Evolutionary conservation across 2,329 filamentous ascomycete genomes (phyloP).

Genomic region (Alternaria solani): DNA sequence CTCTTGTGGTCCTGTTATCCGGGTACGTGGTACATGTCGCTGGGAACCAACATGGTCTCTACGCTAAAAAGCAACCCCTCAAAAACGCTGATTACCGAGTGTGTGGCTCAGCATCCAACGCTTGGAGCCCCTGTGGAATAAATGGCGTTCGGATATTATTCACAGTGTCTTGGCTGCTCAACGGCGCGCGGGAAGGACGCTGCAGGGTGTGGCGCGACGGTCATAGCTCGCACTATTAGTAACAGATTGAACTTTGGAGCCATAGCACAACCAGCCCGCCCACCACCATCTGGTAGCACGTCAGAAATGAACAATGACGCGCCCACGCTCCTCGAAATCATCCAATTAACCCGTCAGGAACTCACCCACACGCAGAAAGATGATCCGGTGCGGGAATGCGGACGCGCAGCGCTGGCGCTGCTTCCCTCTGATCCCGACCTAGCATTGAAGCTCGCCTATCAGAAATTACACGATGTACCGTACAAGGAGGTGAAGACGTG

Average conservation of each 20-base stretch:
- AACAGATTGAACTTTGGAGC: conserved; percentile 1
- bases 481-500: conserved; percentile 71
- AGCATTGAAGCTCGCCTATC: conserved; percentile 66
- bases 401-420: conserved; percentile 50
- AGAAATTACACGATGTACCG: conserved; percentile 74
- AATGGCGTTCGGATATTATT: conserved; percentile 18
- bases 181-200: conserved; percentile 18
- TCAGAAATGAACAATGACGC: conserved; percentile 19
- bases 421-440: conserved; percentile 57
- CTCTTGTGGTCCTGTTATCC: conserved; percentile 5
- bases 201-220: background rate
- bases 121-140: conserved; percentile 1
- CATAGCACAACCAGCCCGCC: background rate
- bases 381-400: conserved; percentile 52
- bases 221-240: conserved; percentile 18
- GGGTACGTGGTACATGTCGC: conserved; percentile 1
- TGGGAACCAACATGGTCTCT: background rate
- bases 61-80: conserved; percentile 1
- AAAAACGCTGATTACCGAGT: conserved; percentile 9
- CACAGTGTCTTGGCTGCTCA: conserved; percentile 19
- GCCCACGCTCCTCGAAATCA: conserved; percentile 36
- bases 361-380: conserved; percentile 27
- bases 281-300: background rate
- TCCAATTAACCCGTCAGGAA: conserved; percentile 34
- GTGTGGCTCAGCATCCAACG: conserved; percentile 1